Conservation (phyloP, 1,284 basidiomycete genomes). For the Mycena sp. region DNA sequence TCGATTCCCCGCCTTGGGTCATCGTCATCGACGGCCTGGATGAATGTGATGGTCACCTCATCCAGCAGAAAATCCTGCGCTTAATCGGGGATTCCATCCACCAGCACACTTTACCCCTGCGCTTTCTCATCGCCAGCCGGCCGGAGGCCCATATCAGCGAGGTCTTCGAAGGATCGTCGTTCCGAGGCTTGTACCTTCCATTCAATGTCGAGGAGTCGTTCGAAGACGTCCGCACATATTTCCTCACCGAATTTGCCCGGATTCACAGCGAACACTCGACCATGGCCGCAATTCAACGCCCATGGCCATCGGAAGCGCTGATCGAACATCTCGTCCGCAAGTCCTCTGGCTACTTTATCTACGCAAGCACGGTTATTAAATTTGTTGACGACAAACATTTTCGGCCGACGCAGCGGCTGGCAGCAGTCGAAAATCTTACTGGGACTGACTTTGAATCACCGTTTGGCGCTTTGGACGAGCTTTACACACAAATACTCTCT, state of each 20-base stretch:
- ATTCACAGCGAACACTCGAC: background rate
- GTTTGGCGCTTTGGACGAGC: background rate
- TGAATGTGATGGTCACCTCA: background rate
- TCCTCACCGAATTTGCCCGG: background rate
- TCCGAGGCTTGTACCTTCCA: background rate
- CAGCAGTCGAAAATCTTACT: background rate
- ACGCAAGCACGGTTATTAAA: constrained; percentile 3
- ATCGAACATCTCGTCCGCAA: background rate
- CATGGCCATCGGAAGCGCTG: background rate
- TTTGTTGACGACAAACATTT: constrained; percentile 9
- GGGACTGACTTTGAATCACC: background rate
- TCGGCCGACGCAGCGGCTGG: constrained; percentile 1
- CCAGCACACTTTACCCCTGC: background rate
- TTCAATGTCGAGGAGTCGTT: constrained; percentile 1
- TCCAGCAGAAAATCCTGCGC: constrained; percentile 19
- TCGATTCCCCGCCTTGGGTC: background rate
- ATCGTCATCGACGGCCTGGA: constrained; percentile 26
- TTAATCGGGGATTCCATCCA: constrained; percentile 12
- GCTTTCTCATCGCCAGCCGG: background rate
- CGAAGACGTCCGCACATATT: constrained; percentile 1
- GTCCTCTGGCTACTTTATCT: constrained; percentile 7
- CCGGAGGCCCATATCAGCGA: background rate
- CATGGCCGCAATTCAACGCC: background rate
- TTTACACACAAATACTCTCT: constrained; percentile 3
- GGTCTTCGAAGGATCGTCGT: background rate